Base-by-base conservation (phyloP, 2,329 filamentous ascomycete species). In the Orbilia quercus region DNA sequence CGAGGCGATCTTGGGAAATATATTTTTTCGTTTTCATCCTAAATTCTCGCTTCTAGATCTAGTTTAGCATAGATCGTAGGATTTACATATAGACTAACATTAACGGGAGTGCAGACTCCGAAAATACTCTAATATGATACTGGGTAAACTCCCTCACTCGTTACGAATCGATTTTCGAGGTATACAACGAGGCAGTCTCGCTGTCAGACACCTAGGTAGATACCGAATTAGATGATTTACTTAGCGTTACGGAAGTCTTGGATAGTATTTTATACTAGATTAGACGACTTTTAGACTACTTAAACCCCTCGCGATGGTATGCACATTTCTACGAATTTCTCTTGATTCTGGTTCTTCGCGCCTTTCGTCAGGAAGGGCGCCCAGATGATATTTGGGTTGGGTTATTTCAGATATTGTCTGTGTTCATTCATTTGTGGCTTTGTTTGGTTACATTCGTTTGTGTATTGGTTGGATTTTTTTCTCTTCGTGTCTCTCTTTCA, bases 211-310 rank as follows among this genome's bases (percentile, higher is more conserved):
- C 12, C 4, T 3, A 42, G 12, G 11, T n/a, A 18, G 14, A 14
- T 7, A 14, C 34, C 14, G 34, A 36, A 36, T 36, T 36, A 36
- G 7, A 18, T 42, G 3, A 3, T n/a, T 18, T 42, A 42, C 11
- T 42, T 42, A 42, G 38, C 16, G 11, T 14, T 42, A 42, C 11
- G 38, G 16, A 14, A 42, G 38, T 25, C 12, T 18, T 48, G 48
- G 18, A 12, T 25, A 47, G n/a, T n/a, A n/a, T n/a, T n/a, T n/a
- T n/a, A n/a, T 47, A 20, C 7, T 20, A 25, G 14, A 1, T n/a
- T 55, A 25, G 44, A 58, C 7, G 47, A n/a, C n/a, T n/a, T n/a
- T n/a, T n/a, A n/a, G 28, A 54, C 67, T 72, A 72, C 67, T 72
- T 72, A 72, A 72, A 72, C 42, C 58, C 40, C 67, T 65, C 67